Evolutionary conservation across 2,329 filamentous ascomycete species (phyloP), one percentile per base, ranked within the genome.

Genomic region (Myriosclerotinia curreyana): DNA sequence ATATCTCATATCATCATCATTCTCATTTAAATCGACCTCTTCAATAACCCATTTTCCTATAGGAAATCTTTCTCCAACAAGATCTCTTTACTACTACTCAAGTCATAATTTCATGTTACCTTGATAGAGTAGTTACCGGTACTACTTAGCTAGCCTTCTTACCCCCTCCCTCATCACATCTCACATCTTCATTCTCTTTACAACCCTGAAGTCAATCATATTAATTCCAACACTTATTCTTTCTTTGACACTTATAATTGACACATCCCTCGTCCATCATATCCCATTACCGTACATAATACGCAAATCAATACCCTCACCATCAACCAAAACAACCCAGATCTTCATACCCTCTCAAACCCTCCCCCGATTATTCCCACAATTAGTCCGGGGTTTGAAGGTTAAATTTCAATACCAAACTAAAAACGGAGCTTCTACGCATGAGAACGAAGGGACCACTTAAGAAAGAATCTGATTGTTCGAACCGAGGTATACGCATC

Each of bases 331-430:
- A 58, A 58, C 55, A 11, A 48, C 28, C 20, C 42, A 12, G 55
- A 58, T 58, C 28, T 12, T 36, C 42, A 58, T 17, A 36, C 15
- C n/a, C 12, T 20, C 22, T 48, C 42, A 42, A 36, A 56, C 17
- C 22, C 40, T 46, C 34, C 40, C 25, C n/a, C n/a, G n/a, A n/a
- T n/a, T n/a, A 34, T 25, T 56, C 28, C 54, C 54, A 46, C 42
- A 22, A 48, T 36, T 25, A 58, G 55, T 58, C 55, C 42, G 55
- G 55, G 55, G 55, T 48, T 58, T 36, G 31, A 48, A n/a, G 55
- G 46, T 58, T 58, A 58, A 22, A 58, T 17, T 48, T n/a, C n/a
- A n/a, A n/a, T n/a, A 36, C 20, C 12, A 17, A 20, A 36, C 55
- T 20, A 58, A 25, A 36, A 15, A n/a, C n/a, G n/a, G n/a, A n/a